These are phyloP conservation scores for Trichosporon inkin DNA, from an alignment of 1,284 basidiomycete species.

Conservation along the genomic window DNA sequence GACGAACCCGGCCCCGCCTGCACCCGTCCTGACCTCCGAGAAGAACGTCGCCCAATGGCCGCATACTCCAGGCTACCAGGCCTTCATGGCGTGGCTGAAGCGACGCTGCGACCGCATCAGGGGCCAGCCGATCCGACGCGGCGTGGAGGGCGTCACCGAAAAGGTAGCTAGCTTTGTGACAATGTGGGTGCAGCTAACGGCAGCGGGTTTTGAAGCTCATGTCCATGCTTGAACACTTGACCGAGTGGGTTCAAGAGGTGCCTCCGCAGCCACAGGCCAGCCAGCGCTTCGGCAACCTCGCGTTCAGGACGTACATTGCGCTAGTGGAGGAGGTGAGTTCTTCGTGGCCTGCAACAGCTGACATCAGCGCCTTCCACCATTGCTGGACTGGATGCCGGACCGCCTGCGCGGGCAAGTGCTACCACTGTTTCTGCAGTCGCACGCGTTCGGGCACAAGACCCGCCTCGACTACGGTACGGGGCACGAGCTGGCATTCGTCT, in stretches of 20 bases:
- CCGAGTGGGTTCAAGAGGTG: slow-evolving; percentile 75
- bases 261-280: slow-evolving; percentile 67
- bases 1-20: slow-evolving; percentile 23
- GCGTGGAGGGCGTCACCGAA: slow-evolving; percentile 31
- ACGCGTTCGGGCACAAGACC: slow-evolving; percentile 81
- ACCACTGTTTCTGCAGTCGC: slow-evolving; percentile 51
- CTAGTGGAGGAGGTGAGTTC: slow-evolving; percentile 67
- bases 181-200: not conserved
- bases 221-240: slow-evolving; percentile 64
- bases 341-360: slow-evolving; percentile 3
- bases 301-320: slow-evolving; percentile 82
- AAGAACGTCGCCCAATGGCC: slow-evolving; percentile 67
- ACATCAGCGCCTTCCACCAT: slow-evolving; percentile 58
- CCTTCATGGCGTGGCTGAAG: slow-evolving; percentile 67
- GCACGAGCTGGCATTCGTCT: slow-evolving; percentile 81
- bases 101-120: slow-evolving; percentile 69
- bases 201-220: slow-evolving; percentile 58
- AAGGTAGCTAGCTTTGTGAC: slow-evolving; percentile 3
- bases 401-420: slow-evolving; percentile 63
- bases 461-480: slow-evolving; percentile 97
- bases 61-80: slow-evolving; percentile 62
- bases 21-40: slow-evolving; percentile 54
- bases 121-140: slow-evolving; percentile 53
- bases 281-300: slow-evolving; percentile 91
- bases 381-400: slow-evolving; percentile 59